phyloP scores from a whole-genome alignment of 495 filamentous ascomycete genomes.

The Wilcoxina mikolae region DNA sequence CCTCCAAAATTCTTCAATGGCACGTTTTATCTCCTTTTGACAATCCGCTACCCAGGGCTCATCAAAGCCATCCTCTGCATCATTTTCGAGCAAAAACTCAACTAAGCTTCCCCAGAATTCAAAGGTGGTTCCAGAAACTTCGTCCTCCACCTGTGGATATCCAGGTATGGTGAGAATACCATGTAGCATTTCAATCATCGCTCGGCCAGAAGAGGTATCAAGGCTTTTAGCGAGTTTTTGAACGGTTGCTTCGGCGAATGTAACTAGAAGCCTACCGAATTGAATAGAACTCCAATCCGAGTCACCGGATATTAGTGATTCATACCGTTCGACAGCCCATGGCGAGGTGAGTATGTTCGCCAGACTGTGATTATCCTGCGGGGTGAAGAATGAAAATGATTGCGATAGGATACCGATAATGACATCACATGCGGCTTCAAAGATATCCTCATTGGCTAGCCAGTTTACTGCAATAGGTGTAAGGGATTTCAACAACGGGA shows the following conservation, averaged over 20 bases:
- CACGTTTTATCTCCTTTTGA: slow-evolving; percentile 36
- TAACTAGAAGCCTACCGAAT: slow-evolving; percentile 54
- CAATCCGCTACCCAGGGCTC: slow-evolving; percentile 33
- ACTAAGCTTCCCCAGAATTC: slow-evolving; percentile 73
- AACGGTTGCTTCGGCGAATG: slow-evolving; percentile 49
- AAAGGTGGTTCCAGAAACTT: slow-evolving; percentile 56
- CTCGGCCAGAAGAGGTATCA: slow-evolving; percentile 28
- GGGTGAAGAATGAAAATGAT: slow-evolving; percentile 47
- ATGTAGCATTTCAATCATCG: slow-evolving; percentile 37
- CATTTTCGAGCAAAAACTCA: slow-evolving; percentile 38
- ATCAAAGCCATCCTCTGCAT: slow-evolving; percentile 20
- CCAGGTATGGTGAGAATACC: slow-evolving; percentile 56
- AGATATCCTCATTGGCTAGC: slow-evolving; percentile 39
- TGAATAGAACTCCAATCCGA: slow-evolving; percentile 49
- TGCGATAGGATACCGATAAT: slow-evolving; percentile 50
- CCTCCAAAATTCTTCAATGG: slow-evolving; percentile 43
- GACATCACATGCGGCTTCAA: slow-evolving; percentile 45
- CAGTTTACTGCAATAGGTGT: slow-evolving; percentile 42
- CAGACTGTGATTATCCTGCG: slow-evolving; percentile 40
- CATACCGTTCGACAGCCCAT: slow-evolving; percentile 39
- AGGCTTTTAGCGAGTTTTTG: slow-evolving; percentile 34
- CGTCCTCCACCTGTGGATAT: slow-evolving; percentile 60
- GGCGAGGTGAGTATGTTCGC: slow-evolving; percentile 42
- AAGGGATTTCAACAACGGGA: slow-evolving; percentile 43
- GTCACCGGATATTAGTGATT: slow-evolving; percentile 43